phyloP scores from a whole-genome alignment of 1,284 basidiomycete genomes.

The Cryptococcus sp. region DNA sequence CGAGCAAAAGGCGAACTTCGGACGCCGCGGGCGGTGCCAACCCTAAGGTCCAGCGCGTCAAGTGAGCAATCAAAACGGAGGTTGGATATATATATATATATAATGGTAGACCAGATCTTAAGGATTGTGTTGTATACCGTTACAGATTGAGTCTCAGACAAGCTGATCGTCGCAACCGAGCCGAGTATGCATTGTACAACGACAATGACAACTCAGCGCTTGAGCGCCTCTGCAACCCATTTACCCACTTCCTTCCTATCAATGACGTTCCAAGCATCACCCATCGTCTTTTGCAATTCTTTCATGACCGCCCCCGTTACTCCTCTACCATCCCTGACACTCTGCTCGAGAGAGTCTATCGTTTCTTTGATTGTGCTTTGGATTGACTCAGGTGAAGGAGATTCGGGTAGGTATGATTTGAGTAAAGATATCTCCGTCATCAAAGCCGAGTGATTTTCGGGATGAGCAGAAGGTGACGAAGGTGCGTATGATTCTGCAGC shows the following conservation, averaged over 20 bases:
- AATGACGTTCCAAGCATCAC: slow-evolving; percentile 30
- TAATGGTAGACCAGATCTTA: neutral
- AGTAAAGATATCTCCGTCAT: slow-evolving; percentile 33
- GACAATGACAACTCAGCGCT: slow-evolving; percentile 10
- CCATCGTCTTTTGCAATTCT: slow-evolving; percentile 40
- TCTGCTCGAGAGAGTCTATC: slow-evolving; percentile 20
- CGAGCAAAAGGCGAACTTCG: no score
- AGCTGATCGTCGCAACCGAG: neutral
- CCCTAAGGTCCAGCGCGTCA: no score
- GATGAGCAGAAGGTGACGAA: slow-evolving; percentile 26
- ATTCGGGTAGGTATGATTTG: slow-evolving; percentile 30
- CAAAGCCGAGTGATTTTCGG: slow-evolving; percentile 31
- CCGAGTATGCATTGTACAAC: neutral
- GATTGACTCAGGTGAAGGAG: slow-evolving; percentile 31
- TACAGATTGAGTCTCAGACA: neutral
- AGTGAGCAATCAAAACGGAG: neutral
- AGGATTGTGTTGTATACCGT: neutral
- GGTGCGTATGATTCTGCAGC: slow-evolving; percentile 39
- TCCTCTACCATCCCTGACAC: slow-evolving; percentile 23
- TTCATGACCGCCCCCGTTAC: slow-evolving; percentile 37
- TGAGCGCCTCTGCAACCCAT: slow-evolving; percentile 35
- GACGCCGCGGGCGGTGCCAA: no score
- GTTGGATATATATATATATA: neutral
- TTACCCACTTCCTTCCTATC: slow-evolving; percentile 44
- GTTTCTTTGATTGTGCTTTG: slow-evolving; percentile 29